A percentile compares a stretch with the other conserved stretches of the same genome.
Conservation (phyloP, 139 green algal genomes). For the Chlamydomonas sp. region DNA sequence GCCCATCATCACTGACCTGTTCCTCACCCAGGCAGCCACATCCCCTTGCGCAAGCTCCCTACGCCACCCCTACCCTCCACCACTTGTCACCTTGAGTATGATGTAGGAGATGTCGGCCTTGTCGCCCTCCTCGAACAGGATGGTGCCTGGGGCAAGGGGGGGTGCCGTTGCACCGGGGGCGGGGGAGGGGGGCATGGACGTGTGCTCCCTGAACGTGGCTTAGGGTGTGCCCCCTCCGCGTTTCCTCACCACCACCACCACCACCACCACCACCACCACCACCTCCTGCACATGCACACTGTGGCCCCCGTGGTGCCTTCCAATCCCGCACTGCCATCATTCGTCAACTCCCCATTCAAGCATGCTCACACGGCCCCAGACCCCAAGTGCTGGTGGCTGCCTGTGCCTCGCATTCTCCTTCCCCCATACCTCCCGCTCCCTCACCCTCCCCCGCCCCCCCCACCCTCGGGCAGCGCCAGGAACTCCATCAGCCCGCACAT, state of each 20-base stretch:
- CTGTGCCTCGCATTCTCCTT: not conserved
- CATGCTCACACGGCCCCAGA: too few relatives aligned
- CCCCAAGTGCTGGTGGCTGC: not conserved
- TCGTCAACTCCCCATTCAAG: too few relatives aligned
- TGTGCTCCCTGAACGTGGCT: too few relatives aligned
- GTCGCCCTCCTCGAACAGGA: constrained; percentile 51
- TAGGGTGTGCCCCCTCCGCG: not conserved
- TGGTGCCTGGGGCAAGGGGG: constrained; percentile 21
- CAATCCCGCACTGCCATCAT: too few relatives aligned
- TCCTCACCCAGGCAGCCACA: too few relatives aligned
- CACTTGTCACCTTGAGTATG: constrained; percentile 32
- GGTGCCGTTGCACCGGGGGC: too few relatives aligned
- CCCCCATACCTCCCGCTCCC: not conserved
- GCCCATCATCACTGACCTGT: too few relatives aligned
- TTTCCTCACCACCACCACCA: too few relatives aligned
- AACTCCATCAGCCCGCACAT: constrained; percentile 31
- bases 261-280: not conserved
- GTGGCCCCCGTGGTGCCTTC: too few relatives aligned
- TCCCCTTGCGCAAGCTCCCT: not conserved
- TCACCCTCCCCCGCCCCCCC: not conserved
- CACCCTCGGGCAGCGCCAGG: constrained; percentile 33
- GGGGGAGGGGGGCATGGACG: not conserved
- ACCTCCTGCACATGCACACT: not conserved
- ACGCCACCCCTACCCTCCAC: not conserved
- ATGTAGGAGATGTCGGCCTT: constrained; percentile 53